Evolutionary conservation across 108 stramenopile genomes (phyloP).

Genomic region (Pseudonitzschia multistriata): DNA sequence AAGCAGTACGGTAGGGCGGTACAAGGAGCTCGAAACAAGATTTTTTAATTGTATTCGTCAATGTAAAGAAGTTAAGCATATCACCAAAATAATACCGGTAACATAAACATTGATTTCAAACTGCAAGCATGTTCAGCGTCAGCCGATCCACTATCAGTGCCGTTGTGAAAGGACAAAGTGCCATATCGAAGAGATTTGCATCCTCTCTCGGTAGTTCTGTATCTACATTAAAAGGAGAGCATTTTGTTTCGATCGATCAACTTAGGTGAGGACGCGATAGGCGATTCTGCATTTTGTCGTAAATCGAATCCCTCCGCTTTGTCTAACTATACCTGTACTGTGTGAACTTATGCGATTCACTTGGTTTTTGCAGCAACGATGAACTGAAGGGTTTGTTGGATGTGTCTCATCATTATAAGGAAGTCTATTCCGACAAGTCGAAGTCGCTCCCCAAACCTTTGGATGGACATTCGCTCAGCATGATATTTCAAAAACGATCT

Average conservation of each 20-base stretch:
- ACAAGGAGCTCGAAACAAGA: background rate
- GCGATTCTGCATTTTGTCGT: background rate
- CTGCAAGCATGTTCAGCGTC: slow-evolving; percentile 15
- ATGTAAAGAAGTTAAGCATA: too few species aligned
- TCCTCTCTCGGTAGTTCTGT: slow-evolving; percentile 23
- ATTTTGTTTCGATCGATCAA: slow-evolving; percentile 83
- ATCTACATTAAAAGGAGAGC: slow-evolving; percentile 46
- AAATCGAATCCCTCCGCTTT: background rate
- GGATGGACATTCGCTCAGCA: slow-evolving; percentile 79
- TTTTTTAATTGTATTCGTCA: background rate
- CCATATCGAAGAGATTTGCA: slow-evolving; percentile 7
- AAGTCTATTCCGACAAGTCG: slow-evolving; percentile 60
- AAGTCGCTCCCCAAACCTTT: slow-evolving; percentile 71
- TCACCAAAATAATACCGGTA: too few species aligned
- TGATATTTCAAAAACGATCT: slow-evolving; percentile 97
- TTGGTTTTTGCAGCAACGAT: slow-evolving; percentile 52
- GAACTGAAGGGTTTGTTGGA: slow-evolving; percentile 84
- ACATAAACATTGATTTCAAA: background rate
- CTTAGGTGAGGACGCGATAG: slow-evolving; percentile 44
- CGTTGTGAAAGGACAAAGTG: slow-evolving; percentile 20
- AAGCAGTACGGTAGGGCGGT: too few species aligned
- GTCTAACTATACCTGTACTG: background rate
- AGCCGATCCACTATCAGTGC: slow-evolving; percentile 12
- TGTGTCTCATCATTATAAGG: slow-evolving; percentile 71
- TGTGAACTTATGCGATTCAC: background rate